A percentile compares a stretch with the other conserved stretches of the same genome.
Evolutionary conservation across 257 asterid genomes (phyloP).

Genomic region (Anisodus acutangulus): DNA sequence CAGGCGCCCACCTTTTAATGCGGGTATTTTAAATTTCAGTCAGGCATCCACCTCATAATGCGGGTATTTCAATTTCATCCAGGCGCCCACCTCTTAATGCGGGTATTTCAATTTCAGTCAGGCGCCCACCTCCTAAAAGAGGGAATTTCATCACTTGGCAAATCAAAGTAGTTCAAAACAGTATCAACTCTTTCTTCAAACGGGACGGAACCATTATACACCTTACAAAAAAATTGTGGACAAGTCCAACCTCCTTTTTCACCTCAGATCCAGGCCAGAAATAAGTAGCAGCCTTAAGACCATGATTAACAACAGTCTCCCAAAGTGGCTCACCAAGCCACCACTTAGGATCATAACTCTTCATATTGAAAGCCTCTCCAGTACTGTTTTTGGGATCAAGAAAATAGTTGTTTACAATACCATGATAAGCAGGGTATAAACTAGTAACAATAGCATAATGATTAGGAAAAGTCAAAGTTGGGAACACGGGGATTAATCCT

Average conservation of each 20-base stretch:
- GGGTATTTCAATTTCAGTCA: no score
- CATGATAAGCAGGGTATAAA: constrained; percentile 72
- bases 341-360: constrained; percentile 69
- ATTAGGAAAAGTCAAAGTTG: constrained; percentile 73
- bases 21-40: no score
- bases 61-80: no score
- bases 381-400: constrained; percentile 45
- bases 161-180: constrained; percentile 65
- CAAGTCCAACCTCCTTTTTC: constrained; percentile 66
- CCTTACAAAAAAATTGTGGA: constrained; percentile 48
- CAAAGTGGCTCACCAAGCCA: constrained; percentile 87
- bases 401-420: constrained; percentile 65
- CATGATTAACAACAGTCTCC: constrained; percentile 68
- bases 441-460: constrained; percentile 81
- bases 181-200: constrained; percentile 71
- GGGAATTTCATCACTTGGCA: constrained; percentile 59
- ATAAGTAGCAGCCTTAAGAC: constrained; percentile 67
- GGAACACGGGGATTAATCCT: constrained; percentile 75
- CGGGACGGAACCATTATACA: constrained; percentile 64
- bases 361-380: constrained; percentile 57
- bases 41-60: no score
- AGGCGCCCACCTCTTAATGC: no score
- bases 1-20: no score
- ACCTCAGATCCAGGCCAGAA: constrained; percentile 91
- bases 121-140: no score